Base-by-base conservation (phyloP, 495 filamentous ascomycete species). In the Xylona heveae region DNA sequence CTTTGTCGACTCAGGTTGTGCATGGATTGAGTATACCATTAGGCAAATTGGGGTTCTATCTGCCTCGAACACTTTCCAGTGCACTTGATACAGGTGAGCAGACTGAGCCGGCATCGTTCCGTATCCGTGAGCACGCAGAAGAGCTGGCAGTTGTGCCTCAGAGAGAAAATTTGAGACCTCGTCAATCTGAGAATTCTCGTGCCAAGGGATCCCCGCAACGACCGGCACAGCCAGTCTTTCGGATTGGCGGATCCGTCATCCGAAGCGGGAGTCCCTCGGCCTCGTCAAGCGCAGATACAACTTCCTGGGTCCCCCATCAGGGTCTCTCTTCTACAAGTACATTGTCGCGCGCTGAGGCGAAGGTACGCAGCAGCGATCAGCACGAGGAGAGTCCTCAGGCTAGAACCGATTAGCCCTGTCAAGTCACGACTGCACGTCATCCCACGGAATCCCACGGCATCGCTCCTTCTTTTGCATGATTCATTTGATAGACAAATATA, bases 1-100 rank as follows among this genome's bases (percentile, higher is more conserved):
- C 4, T 15, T 6, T 47, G 22, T 49, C 26, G 20, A 21, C 20
- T 12, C 23, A 85, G 78, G 57, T 88, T 36, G 78, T 90, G 9
- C 82, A 93, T 40, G 81, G 82, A 8, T 61, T 93, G 12, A 83
- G 71, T 19, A 78, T 93, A 14, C 81, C 83, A 0, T 41, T 90
- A 3, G 80, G 76, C 1, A 91, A 91, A 49, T 57, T 83, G 0
- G 80, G 82, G 2, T 72, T 83, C 43, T 68, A 76, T 35, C 56
- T 88, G 1, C 82, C 82, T 2, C 59, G 74, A 18, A 84, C 79
- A 0, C 55, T 90, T 35, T 85, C 79, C 19, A 57, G 57, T 15
- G 66, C 50, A 22, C 54, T 63, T 16, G 65, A 51, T 38, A 27
- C 29, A 19, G 29, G 6, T 3, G 38, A 27, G 9, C 29, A 30